Evolutionary conservation across 2,329 filamentous ascomycete genomes (phyloP).

Genomic region (Colletotrichum euphorbiae): DNA sequence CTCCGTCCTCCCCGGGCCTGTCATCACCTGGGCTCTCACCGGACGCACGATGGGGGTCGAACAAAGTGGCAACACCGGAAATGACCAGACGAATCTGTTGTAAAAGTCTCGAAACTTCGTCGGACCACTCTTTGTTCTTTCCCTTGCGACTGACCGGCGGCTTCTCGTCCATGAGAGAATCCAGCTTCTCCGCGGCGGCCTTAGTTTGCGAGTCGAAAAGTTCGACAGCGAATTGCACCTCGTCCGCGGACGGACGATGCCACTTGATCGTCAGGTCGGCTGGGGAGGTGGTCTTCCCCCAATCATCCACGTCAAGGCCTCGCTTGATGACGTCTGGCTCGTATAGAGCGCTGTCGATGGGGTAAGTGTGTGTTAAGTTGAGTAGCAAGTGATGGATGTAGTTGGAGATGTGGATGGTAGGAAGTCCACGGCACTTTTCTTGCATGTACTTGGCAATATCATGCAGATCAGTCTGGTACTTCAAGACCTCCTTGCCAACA

Average conservation of each 20-base stretch:
- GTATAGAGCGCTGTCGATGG: constrained; percentile 88
- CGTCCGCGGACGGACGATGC: constrained; percentile 84
- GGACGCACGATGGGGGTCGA: constrained; percentile 81
- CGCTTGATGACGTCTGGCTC: constrained; percentile 79
- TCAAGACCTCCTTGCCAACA: constrained; percentile 88
- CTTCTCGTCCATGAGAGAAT: constrained; percentile 82
- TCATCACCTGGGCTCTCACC: constrained; percentile 53
- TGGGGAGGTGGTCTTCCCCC: constrained; percentile 83
- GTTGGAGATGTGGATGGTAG: constrained; percentile 96
- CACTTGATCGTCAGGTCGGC: constrained; percentile 86
- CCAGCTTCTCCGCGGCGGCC: constrained; percentile 79
- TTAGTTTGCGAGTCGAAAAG: constrained; percentile 87
- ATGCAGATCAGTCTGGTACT: constrained; percentile 89
- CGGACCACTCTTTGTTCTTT: constrained; percentile 98
- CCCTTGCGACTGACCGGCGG: constrained; percentile 89
- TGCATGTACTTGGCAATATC: constrained; percentile 97
- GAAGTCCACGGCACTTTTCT: constrained; percentile 90
- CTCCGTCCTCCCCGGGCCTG: constrained; percentile 60
- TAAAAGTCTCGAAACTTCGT: constrained; percentile 91
- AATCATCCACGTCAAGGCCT: constrained; percentile 82
- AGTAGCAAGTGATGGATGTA: constrained; percentile 96
- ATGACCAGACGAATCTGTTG: constrained; percentile 89
- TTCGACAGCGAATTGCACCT: constrained; percentile 89
- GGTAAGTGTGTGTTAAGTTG: constrained; percentile 94
- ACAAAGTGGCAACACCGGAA: constrained; percentile 89